A percentile compares a stretch with the other conserved stretches of the same genome.
Conservation (phyloP, 345 rosid species). For the Camelina sativa region DNA sequence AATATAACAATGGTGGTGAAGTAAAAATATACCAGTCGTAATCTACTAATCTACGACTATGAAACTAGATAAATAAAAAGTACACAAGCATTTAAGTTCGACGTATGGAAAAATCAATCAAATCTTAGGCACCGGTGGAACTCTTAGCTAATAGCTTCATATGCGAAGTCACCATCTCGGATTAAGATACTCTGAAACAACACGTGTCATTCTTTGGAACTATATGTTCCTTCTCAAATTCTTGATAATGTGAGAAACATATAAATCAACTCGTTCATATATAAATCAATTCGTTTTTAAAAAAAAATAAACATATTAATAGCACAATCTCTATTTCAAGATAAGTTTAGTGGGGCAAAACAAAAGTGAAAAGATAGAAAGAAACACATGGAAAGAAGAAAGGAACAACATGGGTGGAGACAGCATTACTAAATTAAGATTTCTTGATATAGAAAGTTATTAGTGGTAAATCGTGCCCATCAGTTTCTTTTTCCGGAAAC, state of each 20-base stretch:
- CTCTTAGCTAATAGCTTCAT: neutral
- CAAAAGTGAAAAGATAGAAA: slow-evolving; percentile 28
- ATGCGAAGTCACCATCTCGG: slow-evolving; percentile 7
- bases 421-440: neutral
- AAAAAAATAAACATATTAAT: neutral
- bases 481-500: slow-evolving; percentile 7
- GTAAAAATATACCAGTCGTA: no score
- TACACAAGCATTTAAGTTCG: slow-evolving; percentile 12
- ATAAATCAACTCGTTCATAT: no score
- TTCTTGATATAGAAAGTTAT: slow-evolving; percentile 7
- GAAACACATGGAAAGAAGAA: slow-evolving; percentile 31
- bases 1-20: no score
- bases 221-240: slow-evolving; percentile 25
- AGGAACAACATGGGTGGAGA: slow-evolving; percentile 18
- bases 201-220: slow-evolving; percentile 9
- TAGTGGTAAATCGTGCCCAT: slow-evolving; percentile 13
- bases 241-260: slow-evolving; percentile 1
- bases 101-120: slow-evolving; percentile 27
- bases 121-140: slow-evolving; percentile 12
- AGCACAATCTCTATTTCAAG: slow-evolving; percentile 3
- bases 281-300: neutral
- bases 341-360: slow-evolving; percentile 30
- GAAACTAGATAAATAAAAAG: neutral
- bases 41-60: no score
- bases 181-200: slow-evolving; percentile 17